These are phyloP conservation scores for Lathyrus tuberosus DNA, from an alignment of 306 rosid genomes.

Conservation along the genomic window DNA sequence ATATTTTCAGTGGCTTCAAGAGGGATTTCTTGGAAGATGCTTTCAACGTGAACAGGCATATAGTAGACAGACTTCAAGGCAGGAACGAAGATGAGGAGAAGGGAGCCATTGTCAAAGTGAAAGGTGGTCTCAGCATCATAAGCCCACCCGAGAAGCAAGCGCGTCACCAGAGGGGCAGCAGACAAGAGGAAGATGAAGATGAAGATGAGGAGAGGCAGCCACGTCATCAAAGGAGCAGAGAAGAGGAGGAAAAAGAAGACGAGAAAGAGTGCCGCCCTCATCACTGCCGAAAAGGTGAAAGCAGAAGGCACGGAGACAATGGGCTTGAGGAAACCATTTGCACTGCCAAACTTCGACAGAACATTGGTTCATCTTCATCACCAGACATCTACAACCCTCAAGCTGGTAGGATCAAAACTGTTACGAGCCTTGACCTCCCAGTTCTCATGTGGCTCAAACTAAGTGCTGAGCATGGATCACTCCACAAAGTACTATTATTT, in stretches of 20 bases:
- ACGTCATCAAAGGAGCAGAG: background rate
- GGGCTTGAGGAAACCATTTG: slow-evolving; percentile 57
- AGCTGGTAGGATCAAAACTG: slow-evolving; percentile 49
- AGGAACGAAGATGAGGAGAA: slow-evolving; percentile 44
- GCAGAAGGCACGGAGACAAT: slow-evolving; percentile 11
- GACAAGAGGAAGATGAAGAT: slow-evolving; percentile 1
- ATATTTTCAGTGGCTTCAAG: slow-evolving; percentile 53
- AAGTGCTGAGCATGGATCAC: slow-evolving; percentile 50
- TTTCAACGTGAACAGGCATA: slow-evolving; percentile 44
- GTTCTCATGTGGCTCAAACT: slow-evolving; percentile 47
- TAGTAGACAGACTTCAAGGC: slow-evolving; percentile 47
- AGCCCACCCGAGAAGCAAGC: slow-evolving; percentile 39
- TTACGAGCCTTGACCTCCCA: slow-evolving; percentile 48
- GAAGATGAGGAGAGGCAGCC: background rate
- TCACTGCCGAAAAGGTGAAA: background rate
- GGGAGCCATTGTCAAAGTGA: slow-evolving; percentile 54
- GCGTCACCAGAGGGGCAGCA: background rate
- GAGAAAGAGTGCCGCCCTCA: background rate
- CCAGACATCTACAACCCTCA: slow-evolving; percentile 54
- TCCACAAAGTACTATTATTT: slow-evolving; percentile 33
- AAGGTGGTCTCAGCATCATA: slow-evolving; percentile 48
- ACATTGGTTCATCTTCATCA: slow-evolving; percentile 45
- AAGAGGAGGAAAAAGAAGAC: background rate
- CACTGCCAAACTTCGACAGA: slow-evolving; percentile 45
- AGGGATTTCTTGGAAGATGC: slow-evolving; percentile 45